A percentile compares a stretch with the other conserved stretches of the same genome.
These are phyloP conservation scores for Coniochaeta sp. DNA, from an alignment of 2,329 filamentous ascomycete genomes.

Conservation along the genomic window DNA sequence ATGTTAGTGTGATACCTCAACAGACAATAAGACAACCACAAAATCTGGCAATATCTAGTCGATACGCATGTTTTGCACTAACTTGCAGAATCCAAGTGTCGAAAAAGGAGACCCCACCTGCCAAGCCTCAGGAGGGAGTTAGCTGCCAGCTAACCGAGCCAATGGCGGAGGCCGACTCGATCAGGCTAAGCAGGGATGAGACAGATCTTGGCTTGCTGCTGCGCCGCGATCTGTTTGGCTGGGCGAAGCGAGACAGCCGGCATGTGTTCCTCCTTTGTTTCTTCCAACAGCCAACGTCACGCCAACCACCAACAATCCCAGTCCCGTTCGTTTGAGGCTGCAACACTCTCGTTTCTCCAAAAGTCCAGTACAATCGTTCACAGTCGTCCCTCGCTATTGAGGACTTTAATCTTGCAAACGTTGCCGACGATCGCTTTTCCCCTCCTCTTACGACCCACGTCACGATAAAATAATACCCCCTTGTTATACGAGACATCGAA, in stretches of 20 bases:
- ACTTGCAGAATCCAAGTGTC: too few species aligned
- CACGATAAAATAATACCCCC: background rate
- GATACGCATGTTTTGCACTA: too few species aligned
- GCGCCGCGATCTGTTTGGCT: slow-evolving; percentile 1
- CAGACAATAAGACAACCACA: too few species aligned
- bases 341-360: background rate
- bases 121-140: background rate
- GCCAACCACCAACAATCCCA: background rate
- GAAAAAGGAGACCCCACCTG: background rate
- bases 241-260: background rate
- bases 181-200: background rate
- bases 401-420: background rate
- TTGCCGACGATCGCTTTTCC: background rate
- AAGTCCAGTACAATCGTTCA: background rate
- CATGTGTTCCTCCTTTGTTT: background rate
- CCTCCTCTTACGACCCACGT: too few species aligned
- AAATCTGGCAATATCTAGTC: too few species aligned
- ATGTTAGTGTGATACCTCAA: too few species aligned
- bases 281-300: slow-evolving; percentile 1
- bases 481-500: slow-evolving; percentile 2
- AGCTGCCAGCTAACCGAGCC: background rate
- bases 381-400: background rate
- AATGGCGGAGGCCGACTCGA: background rate
- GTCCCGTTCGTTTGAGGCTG: background rate
- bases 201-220: background rate